These are phyloP conservation scores for Cercis canadensis DNA, from an alignment of 306 rosid species.

Conservation along the genomic window DNA sequence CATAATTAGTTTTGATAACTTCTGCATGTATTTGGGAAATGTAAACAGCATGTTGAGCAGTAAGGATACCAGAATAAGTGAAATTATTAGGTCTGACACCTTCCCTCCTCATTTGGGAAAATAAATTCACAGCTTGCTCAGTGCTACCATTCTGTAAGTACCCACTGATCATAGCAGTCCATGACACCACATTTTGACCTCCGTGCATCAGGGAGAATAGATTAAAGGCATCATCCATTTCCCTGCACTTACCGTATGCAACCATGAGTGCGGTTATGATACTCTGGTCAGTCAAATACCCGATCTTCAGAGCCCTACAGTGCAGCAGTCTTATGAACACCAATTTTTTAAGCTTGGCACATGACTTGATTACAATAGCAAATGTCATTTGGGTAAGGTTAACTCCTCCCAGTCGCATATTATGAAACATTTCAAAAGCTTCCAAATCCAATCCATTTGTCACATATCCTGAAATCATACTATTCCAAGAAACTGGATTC, in stretches of 20 bases:
- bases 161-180: constrained; percentile 93
- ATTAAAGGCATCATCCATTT: constrained; percentile 65
- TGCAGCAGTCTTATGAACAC: constrained; percentile 64
- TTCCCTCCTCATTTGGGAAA: constrained; percentile 67
- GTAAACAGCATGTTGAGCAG: constrained; percentile 55
- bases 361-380: constrained; percentile 64
- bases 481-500: constrained; percentile 78
- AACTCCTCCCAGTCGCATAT: constrained; percentile 63
- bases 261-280: constrained; percentile 72
- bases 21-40: constrained; percentile 72
- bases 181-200: constrained; percentile 67
- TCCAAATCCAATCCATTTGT: constrained; percentile 59
- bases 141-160: constrained; percentile 67
- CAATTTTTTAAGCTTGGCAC: constrained; percentile 61
- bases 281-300: constrained; percentile 53
- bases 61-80: constrained; percentile 85
- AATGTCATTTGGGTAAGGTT: constrained; percentile 61
- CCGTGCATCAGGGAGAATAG: constrained; percentile 55
- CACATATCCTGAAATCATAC: constrained; percentile 75
- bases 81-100: constrained; percentile 78
- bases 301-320: constrained; percentile 63
- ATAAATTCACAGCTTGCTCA: constrained; percentile 63
- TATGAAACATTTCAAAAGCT: constrained; percentile 63
- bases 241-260: constrained; percentile 68
- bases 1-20: constrained; percentile 72